A percentile compares a stretch with the other conserved stretches of the same genome.
Conservation (phyloP, 75 land plant genomes). For the Pinus taeda region DNA sequence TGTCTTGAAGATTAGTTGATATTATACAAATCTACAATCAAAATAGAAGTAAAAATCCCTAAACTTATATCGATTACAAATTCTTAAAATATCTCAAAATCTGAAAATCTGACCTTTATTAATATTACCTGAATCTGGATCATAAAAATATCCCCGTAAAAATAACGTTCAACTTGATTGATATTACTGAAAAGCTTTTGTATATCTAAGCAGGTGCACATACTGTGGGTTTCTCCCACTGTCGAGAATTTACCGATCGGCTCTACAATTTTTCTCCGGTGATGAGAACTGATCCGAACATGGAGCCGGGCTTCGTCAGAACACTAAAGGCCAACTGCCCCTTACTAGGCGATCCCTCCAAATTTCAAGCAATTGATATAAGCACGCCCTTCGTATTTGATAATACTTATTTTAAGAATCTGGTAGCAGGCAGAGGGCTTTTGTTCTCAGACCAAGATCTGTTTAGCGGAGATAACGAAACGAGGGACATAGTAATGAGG, state of each 20-base stretch:
- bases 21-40: no score
- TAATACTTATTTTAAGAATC: conserved; percentile 14
- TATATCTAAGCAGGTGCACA: conserved; percentile 16
- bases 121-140: no score
- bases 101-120: no score
- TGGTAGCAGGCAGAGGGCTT: conserved; percentile 16
- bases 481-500: neutral
- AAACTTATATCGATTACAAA: no score
- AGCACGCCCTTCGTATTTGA: conserved; percentile 25
- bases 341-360: neutral
- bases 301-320: conserved; percentile 16
- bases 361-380: conserved; percentile 18
- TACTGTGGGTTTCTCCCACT: conserved; percentile 18
- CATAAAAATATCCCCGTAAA: no score
- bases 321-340: conserved; percentile 24
- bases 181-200: neutral
- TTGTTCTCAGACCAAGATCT: conserved; percentile 24
- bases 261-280: conserved; percentile 17
- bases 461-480: neutral
- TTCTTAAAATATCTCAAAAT: no score
- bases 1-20: no score
- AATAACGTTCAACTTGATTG: no score
- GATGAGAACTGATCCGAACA: conserved; percentile 10
- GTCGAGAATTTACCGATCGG: conserved; percentile 15
- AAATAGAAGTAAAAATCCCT: no score